These are phyloP conservation scores for Globisporangium echinulatum DNA, from an alignment of 352 stramenopile genomes.

Conservation along the genomic window DNA sequence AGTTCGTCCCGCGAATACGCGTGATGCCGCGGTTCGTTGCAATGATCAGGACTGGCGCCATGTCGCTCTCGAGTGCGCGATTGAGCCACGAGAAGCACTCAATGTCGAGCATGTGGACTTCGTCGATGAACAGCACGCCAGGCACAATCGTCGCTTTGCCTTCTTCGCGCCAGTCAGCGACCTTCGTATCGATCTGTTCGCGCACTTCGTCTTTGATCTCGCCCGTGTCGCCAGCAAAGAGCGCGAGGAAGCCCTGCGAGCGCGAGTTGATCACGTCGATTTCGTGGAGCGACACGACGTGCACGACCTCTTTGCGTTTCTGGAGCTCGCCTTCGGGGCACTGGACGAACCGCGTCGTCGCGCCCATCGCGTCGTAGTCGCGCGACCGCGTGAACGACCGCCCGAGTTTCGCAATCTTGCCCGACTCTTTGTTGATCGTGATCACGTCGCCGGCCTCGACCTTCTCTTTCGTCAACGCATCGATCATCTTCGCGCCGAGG, in stretches of 20 bases:
- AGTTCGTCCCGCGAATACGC: constrained; percentile 98
- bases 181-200: constrained; percentile 98
- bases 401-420: constrained; percentile 98
- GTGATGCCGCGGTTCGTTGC: constrained; percentile 99
- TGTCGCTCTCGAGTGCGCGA: constrained; percentile 94
- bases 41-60: constrained; percentile 98
- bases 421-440: constrained; percentile 99
- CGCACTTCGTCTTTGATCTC: constrained; percentile 99
- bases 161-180: constrained; percentile 94
- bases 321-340: constrained; percentile 96
- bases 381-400: constrained; percentile 95
- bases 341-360: constrained; percentile 82
- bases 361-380: constrained; percentile 99
- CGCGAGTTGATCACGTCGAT: constrained; percentile 99
- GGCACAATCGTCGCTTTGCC: constrained; percentile 98
- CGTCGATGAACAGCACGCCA: constrained; percentile 99
- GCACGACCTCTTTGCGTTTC: constrained; percentile 97
- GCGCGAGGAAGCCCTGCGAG: constrained; percentile 97
- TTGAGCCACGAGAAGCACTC: constrained; percentile 99
- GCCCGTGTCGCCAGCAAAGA: constrained; percentile 99
- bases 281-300: constrained; percentile 97
- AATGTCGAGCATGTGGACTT: constrained; percentile 99
- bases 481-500: constrained; percentile 99
- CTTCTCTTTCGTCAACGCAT: constrained; percentile 98
- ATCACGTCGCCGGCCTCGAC: constrained; percentile 98